These are phyloP conservation scores for Ustilago curta DNA, from an alignment of 1,284 basidiomycete species.

Conservation along the genomic window DNA sequence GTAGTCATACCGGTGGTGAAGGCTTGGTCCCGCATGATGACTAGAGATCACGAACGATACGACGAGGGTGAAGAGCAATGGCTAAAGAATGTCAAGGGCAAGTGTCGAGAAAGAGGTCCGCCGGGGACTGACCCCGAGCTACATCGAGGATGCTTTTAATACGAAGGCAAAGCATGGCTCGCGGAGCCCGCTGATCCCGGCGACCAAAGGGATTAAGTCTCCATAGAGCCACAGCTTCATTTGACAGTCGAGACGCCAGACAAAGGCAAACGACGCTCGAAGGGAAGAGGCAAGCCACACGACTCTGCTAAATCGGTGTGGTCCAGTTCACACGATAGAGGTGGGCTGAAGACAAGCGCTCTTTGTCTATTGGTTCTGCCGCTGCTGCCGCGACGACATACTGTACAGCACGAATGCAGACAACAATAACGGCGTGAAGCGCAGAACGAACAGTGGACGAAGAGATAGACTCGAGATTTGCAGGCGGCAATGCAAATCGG, in stretches of 20 bases:
- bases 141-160: neutral
- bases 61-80: neutral
- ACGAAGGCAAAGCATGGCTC: slow-evolving; percentile 2
- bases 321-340: neutral
- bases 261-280: neutral
- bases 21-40: slow-evolving; percentile 14
- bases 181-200: neutral
- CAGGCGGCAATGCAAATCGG: neutral
- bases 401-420: neutral
- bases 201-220: neutral
- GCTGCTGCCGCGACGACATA: neutral
- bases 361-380: neutral
- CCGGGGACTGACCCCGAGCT: neutral
- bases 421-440: neutral
- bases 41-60: too few species aligned
- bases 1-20: neutral
- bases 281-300: neutral
- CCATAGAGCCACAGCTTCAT: slow-evolving; percentile 2
- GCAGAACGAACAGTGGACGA: neutral
- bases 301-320: neutral
- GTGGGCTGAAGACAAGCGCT: slow-evolving; percentile 4
- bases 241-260: neutral
- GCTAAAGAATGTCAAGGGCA: neutral
- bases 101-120: slow-evolving; percentile 1
- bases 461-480: too few species aligned